Base-by-base conservation (phyloP, 495 filamentous ascomycete species). In the Aspergillus ellipticus region DNA sequence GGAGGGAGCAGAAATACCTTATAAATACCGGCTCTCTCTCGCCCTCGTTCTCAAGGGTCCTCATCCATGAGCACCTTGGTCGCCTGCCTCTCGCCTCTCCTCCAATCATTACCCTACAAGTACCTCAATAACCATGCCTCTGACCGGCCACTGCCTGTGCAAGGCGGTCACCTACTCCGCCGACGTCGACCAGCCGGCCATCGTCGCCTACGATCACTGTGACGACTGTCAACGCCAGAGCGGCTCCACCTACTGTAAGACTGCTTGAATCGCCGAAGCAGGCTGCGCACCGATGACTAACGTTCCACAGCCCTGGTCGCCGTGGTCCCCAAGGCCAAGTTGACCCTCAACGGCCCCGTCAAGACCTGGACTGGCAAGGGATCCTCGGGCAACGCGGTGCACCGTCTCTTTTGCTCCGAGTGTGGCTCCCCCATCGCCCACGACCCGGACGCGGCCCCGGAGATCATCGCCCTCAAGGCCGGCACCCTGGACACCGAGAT, bases 151-250 rank as follows among this genome's bases (percentile, higher is more conserved):
- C 78, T 88, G 85, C 67, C 83, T 88, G 52, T 88, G 85, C 77
- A 82, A 82, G 60, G 78, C 81, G 58, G 83, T 86, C 72, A 88
- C 79, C 54, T 87, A 85, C 78, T 78, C 70, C 57, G 77, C 74
- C 42, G 80, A 81, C 64, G 65, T 80, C 26, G 81, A 84, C 13
- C 60, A 68, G 13, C 84, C 84, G 39, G 35, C 80, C 51, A 45
- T 83, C 57, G 79, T 79, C 26, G 84, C 75, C 60, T 87, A 87
- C 65, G 85, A 88, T 62, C 85, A 88, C 74, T 88, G 85, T 62
- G 85, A 88, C 60, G 85, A 87, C 67, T 88, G 85, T 76, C 85
- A 88, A 66, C 82, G 85, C 60, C 85, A 88, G 69, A 77, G 73
- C 49, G 85, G 85, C 52, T 86, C 83, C 7, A 85, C 83, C 54